phyloP scores from a whole-genome alignment of 164 flowering plant species.

The Vitis labrusca region DNA sequence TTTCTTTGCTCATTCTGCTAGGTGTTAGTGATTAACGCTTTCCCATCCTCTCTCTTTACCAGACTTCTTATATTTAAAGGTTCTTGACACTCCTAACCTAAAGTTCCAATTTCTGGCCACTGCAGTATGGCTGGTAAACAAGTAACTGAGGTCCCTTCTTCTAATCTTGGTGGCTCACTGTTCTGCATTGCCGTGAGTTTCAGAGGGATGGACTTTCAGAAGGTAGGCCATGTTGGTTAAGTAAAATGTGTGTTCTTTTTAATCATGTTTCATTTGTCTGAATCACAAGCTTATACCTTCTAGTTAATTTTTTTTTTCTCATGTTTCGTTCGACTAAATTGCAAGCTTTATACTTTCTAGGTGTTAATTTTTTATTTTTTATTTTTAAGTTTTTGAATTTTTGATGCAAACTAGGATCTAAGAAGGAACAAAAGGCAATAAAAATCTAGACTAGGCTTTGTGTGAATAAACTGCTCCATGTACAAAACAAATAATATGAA shows the following conservation, averaged over 20 bases:
- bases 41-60: background rate
- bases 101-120: constrained; percentile 2
- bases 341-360: too few relatives aligned
- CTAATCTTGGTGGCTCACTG: constrained; percentile 79
- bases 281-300: too few relatives aligned
- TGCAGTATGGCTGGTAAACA: constrained; percentile 96
- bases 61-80: background rate
- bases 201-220: constrained; percentile 78
- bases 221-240: constrained; percentile 44
- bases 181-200: constrained; percentile 74
- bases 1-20: background rate
- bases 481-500: too few relatives aligned
- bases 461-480: too few relatives aligned
- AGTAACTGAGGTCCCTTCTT: constrained; percentile 82
- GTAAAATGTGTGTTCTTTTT: background rate
- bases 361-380: too few relatives aligned
- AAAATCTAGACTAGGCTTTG: too few relatives aligned
- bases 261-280: background rate
- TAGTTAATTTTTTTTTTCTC: too few relatives aligned
- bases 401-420: too few relatives aligned
- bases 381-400: too few relatives aligned
- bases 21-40: background rate
- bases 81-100: background rate
- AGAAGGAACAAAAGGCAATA: too few relatives aligned
- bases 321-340: too few relatives aligned